phyloP scores from a whole-genome alignment of 257 asterid genomes.

The Linderniella brevidens region DNA sequence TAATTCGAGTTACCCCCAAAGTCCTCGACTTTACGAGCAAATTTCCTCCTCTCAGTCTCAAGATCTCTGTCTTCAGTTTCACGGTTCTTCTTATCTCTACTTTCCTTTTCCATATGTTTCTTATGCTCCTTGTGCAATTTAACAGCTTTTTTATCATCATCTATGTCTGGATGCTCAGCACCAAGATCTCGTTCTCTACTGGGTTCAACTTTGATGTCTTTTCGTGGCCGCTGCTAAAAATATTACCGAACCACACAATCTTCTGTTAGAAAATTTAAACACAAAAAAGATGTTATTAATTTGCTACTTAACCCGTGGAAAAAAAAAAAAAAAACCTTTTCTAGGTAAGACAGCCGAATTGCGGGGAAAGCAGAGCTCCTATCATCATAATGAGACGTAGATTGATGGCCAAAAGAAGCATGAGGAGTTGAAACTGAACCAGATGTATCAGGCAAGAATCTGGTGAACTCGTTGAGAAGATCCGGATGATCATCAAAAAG shows the following conservation, averaged over 20 bases:
- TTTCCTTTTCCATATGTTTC: conserved; percentile 19
- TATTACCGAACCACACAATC: background rate
- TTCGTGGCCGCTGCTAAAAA: conserved; percentile 47
- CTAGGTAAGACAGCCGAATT: conserved; percentile 41
- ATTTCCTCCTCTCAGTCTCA: conserved; percentile 53
- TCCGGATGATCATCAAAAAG: conserved; percentile 53
- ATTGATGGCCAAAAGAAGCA: conserved; percentile 38
- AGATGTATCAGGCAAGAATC: conserved; percentile 66
- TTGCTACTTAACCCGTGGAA: background rate
- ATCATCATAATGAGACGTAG: conserved; percentile 65
- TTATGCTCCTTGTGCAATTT: conserved; percentile 75
- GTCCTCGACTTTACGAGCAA: conserved; percentile 53
- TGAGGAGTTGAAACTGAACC: conserved; percentile 46
- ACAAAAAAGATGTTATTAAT: background rate
- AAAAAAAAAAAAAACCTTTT: conserved; percentile 35
- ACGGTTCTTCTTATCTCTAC: conserved; percentile 50
- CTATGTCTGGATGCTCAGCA: conserved; percentile 21
- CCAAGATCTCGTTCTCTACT: conserved; percentile 45
- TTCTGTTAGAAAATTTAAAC: background rate
- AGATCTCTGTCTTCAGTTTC: conserved; percentile 61
- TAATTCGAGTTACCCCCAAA: conserved; percentile 40
- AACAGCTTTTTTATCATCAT: conserved; percentile 57
- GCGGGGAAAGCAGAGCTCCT: conserved; percentile 57
- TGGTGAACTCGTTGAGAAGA: conserved; percentile 57
- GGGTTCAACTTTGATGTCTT: conserved; percentile 52